phyloP scores from a whole-genome alignment of 2,329 filamentous ascomycete genomes.

The Gnomoniopsis sp. region DNA sequence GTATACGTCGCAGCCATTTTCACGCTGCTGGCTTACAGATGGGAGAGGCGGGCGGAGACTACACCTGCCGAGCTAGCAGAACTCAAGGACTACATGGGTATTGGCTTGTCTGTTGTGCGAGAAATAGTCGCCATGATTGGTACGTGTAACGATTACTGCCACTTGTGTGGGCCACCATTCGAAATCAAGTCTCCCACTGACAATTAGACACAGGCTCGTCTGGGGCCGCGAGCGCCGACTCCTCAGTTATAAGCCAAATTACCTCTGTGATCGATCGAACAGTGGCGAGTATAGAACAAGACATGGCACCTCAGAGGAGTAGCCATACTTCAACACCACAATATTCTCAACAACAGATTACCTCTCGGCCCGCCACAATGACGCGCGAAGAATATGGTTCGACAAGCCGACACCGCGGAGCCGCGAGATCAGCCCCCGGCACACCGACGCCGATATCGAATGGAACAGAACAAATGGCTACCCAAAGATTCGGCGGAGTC shows the following conservation, averaged over 20 bases:
- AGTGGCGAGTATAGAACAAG: conserved; percentile 49
- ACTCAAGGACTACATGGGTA: conserved; percentile 65
- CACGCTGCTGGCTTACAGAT: conserved; percentile 66
- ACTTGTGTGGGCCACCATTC: background rate
- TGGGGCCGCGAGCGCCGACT: conserved; percentile 34
- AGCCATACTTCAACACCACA: conserved; percentile 10
- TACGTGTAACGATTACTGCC: conserved; percentile 30
- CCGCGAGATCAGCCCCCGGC: background rate
- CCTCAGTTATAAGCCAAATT: conserved; percentile 41
- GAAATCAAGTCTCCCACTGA: background rate
- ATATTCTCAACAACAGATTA: conserved; percentile 7
- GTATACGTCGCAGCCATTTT: conserved; percentile 72
- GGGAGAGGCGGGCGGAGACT: conserved; percentile 61
- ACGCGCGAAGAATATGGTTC: conserved; percentile 10
- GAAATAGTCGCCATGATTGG: conserved; percentile 66
- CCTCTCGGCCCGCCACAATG: background rate
- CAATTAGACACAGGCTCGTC: background rate
- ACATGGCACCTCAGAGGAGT: conserved; percentile 37
- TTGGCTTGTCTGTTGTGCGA: conserved; percentile 65
- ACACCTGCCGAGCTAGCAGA: conserved; percentile 54
- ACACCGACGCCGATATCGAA: conserved; percentile 5
- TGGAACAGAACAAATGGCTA: conserved; percentile 1
- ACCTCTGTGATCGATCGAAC: conserved; percentile 48
- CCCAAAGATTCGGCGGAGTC: conserved; percentile 1
- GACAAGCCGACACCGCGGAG: background rate